These are phyloP conservation scores for Deinandra increscens DNA, from an alignment of 129 eudicot genomes.

Conservation along the genomic window DNA sequence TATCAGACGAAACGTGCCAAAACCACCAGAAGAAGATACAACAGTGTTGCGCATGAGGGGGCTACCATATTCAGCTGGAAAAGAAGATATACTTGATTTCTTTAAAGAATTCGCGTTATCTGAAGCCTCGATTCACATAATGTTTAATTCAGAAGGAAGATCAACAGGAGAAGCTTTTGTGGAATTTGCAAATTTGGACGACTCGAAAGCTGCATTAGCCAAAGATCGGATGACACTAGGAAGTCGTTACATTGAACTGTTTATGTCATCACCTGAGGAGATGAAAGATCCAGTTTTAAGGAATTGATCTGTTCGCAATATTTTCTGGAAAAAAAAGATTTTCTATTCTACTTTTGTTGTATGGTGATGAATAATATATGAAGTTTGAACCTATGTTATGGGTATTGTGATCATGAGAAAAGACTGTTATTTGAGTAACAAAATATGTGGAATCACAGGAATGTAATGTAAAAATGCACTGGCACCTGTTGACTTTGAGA, in stretches of 20 bases:
- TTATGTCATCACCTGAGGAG: slow-evolving; percentile 70
- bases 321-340: background rate
- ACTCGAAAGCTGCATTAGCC: slow-evolving; percentile 73
- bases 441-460: background rate
- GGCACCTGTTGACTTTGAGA: background rate
- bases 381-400: background rate
- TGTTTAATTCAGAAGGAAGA: slow-evolving; percentile 57
- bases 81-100: slow-evolving; percentile 81
- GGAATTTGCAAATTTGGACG: slow-evolving; percentile 68
- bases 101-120: slow-evolving; percentile 65
- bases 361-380: slow-evolving; percentile 19
- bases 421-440: slow-evolving; percentile 17
- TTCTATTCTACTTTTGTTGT: slow-evolving; percentile 11
- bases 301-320: slow-evolving; percentile 29
- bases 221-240: slow-evolving; percentile 97
- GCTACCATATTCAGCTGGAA: slow-evolving; percentile 89
- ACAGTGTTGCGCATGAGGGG: slow-evolving; percentile 87
- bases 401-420: slow-evolving; percentile 2
- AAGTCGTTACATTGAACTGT: slow-evolving; percentile 88
- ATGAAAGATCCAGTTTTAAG: slow-evolving; percentile 68
- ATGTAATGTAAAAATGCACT: slow-evolving; percentile 2
- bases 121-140: slow-evolving; percentile 69
- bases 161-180: slow-evolving; percentile 97
- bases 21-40: slow-evolving; percentile 58
- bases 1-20: slow-evolving; percentile 40